phyloP scores from a whole-genome alignment of 2,329 filamentous ascomycete genomes.

The Parastagonospora nodorum region DNA sequence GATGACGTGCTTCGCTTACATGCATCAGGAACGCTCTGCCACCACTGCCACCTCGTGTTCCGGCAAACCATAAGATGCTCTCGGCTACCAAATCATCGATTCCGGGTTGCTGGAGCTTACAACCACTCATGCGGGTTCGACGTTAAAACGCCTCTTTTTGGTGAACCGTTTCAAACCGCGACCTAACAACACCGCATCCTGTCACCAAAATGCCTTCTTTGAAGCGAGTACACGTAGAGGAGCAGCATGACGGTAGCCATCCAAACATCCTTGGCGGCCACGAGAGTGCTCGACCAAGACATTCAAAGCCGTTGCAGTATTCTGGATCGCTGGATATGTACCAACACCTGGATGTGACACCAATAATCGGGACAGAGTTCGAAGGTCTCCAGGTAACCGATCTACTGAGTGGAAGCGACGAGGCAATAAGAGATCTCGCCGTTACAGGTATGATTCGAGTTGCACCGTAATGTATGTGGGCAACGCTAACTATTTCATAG shows the following conservation, averaged over 20 bases:
- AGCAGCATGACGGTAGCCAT: constrained; percentile 7
- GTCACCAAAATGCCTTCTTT: constrained; percentile 27
- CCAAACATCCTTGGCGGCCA: constrained; percentile 25
- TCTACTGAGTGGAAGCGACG: constrained; percentile 42
- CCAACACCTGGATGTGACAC: constrained; percentile 52
- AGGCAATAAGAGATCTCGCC: constrained; percentile 47
- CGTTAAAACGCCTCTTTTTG: neutral
- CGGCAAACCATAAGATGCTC: constrained; percentile 10
- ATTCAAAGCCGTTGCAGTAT: constrained; percentile 26
- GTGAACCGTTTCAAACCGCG: neutral
- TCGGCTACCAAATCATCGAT: neutral
- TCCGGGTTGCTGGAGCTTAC: too few relatives aligned
- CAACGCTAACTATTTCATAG: constrained; percentile 45
- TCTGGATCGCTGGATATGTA: constrained; percentile 30
- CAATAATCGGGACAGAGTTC: constrained; percentile 58
- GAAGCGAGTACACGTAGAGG: constrained; percentile 16
- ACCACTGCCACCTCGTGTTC: too few relatives aligned
- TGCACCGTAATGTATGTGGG: neutral
- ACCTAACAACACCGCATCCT: neutral
- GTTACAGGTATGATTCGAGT: constrained; percentile 61
- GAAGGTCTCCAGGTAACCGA: constrained; percentile 38
- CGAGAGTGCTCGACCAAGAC: constrained; percentile 24
- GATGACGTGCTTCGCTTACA: constrained; percentile 27
- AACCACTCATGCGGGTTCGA: too few relatives aligned
- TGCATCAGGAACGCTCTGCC: neutral